Evolutionary conservation across 371 early-diverging fungal genomes (phyloP).

Genomic region (Mortierella sp.): DNA sequence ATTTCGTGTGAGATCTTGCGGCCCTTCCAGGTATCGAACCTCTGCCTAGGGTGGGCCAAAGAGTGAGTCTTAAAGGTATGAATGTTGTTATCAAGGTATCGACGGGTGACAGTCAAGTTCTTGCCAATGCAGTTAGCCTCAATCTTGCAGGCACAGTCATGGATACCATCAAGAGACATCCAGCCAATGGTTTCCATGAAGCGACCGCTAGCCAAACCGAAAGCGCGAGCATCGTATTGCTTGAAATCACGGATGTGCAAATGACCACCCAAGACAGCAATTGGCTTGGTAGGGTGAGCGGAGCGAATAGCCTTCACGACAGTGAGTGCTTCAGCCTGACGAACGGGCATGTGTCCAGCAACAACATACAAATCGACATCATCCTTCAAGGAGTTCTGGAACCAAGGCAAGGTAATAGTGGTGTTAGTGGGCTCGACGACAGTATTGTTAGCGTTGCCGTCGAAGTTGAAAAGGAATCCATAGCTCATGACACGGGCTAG

Average conservation of each 20-base stretch:
- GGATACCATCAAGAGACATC: constrained; percentile 60
- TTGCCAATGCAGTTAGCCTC: constrained; percentile 46
- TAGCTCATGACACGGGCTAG: constrained; percentile 63
- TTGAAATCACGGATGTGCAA: constrained; percentile 71
- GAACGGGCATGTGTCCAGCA: constrained; percentile 67
- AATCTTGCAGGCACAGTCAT: constrained; percentile 30
- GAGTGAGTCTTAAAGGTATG: constrained; percentile 69
- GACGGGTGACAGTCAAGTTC: constrained; percentile 67
- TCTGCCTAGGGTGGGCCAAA: constrained; percentile 41
- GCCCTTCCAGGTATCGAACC: constrained; percentile 63
- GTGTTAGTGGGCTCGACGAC: constrained; percentile 60
- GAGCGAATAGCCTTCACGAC: constrained; percentile 66
- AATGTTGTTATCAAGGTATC: constrained; percentile 72
- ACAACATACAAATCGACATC: constrained; percentile 67
- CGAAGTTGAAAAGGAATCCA: constrained; percentile 69
- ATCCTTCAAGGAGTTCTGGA: constrained; percentile 63
- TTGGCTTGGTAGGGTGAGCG: constrained; percentile 64
- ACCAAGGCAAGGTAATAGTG: constrained; percentile 69
- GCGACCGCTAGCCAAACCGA: constrained; percentile 68
- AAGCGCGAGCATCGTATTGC: constrained; percentile 64
- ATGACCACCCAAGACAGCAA: constrained; percentile 71
- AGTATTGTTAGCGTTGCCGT: constrained; percentile 58
- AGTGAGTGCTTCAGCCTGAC: constrained; percentile 61
- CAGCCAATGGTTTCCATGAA: constrained; percentile 73
- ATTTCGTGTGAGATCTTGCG: constrained; percentile 61